phyloP scores from a whole-genome alignment of 169 alveolate species.

The Theileria equi region DNA sequence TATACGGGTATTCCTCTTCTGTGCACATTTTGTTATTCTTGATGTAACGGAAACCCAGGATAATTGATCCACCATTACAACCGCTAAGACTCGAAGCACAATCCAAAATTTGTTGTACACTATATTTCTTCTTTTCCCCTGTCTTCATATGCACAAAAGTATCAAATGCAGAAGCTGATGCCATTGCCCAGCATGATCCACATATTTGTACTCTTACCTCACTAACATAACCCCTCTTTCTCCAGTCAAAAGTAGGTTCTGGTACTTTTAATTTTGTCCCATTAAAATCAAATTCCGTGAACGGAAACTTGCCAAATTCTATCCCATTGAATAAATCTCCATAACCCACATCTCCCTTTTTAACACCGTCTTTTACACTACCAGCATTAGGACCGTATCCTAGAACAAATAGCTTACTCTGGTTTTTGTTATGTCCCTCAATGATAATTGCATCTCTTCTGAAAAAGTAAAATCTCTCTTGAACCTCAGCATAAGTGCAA shows the following conservation, averaged over 20 bases:
- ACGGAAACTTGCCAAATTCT: no score
- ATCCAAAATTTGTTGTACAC: constrained; percentile 85
- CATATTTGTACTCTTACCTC: constrained; percentile 79
- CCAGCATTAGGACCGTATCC: no score
- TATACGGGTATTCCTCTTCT: constrained; percentile 74
- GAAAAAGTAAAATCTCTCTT: no score
- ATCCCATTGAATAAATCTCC: no score
- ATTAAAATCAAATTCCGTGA: no score
- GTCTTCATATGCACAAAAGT: constrained; percentile 64
- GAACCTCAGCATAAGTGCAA: no score
- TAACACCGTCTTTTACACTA: no score
- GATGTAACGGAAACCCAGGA: constrained; percentile 73
- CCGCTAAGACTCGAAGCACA: constrained; percentile 63
- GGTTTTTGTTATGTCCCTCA: no score
- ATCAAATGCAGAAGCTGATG: constrained; percentile 74
- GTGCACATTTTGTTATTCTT: constrained; percentile 64
- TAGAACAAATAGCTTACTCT: no score
- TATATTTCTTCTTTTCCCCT: constrained; percentile 39
- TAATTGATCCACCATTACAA: constrained; percentile 82
- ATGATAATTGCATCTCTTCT: no score
- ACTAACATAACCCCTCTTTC: constrained; percentile 54
- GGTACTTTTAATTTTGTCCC: constrained; percentile 2
- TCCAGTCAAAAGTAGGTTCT: constrained; percentile 65
- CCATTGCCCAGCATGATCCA: constrained; percentile 87
- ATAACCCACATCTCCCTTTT: no score